Base-by-base conservation (phyloP, 805 yeast species). In the Pichia heedii region DNA sequence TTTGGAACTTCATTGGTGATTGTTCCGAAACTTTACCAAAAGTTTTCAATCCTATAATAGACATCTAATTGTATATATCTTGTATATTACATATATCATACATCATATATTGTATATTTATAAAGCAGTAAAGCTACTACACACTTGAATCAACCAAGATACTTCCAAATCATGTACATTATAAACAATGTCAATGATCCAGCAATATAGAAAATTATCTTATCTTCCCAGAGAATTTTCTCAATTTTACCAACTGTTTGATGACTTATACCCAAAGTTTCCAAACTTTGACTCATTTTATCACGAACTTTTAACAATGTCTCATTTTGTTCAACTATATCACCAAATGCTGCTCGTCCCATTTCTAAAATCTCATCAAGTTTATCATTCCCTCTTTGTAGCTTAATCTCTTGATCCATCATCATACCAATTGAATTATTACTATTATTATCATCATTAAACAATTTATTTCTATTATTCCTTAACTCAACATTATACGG, bases 351-450 rank as follows among this genome's bases (percentile, higher is more conserved):
- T 39, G 74, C 73, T 47, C 83, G 77, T 2, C 97, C 97, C 81
- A 86, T 83, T 55, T 85, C 97, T 36, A 93, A 61, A 35, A 93
- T 86, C 50, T 85, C 87, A 58, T 93, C 98, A 48, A 93, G 66
- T 58, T 86, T 95, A 43, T 79, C 79, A 35, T 84, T 79, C 0
- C 95, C 88, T 44, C 84, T 68, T 27, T 73, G 71, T 32, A 84
- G 65, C 30, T 40, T 43, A 8, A 76, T 73, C 37, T 74, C 73
- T 37, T 71, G 73, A 55, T 93, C 97, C 49, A 81, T 76, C 49
- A 73, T 68, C 44, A 85, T 63, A 0, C 94, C 95, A 40, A 81
- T 80, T 47, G 69, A 73, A 55, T 77, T 59, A 26, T 56, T 58
- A 19, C 53, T 57, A 38, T 55, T 59, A 29, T 56, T 21, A 32